A percentile compares a stretch with the other conserved stretches of the same genome.
These are phyloP conservation scores for Colletotrichum sublineola DNA, from an alignment of 2,329 filamentous ascomycete genomes.

Conservation along the genomic window DNA sequence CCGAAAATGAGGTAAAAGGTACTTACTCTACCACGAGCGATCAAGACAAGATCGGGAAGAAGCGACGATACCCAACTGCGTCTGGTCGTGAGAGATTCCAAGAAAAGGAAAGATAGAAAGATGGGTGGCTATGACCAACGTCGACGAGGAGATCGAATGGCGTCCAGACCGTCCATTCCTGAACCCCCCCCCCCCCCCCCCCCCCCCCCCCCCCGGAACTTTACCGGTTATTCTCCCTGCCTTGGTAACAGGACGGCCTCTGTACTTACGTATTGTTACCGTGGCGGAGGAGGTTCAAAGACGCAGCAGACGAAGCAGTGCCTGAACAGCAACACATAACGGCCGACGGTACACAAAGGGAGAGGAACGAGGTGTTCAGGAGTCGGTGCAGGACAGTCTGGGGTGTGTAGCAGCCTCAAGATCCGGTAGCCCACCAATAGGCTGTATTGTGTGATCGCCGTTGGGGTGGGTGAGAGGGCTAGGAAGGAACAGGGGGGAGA, in stretches of 20 bases:
- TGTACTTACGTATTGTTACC: neutral
- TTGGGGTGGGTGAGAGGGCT: neutral
- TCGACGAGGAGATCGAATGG: constrained; percentile 4
- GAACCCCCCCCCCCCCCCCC: neutral
- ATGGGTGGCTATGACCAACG: neutral
- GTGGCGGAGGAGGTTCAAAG: neutral
- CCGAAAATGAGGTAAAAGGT: neutral
- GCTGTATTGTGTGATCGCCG: constrained; percentile 38
- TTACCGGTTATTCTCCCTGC: neutral
- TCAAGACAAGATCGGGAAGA: neutral
- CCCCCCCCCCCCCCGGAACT: neutral
- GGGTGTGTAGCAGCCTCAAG: constrained; percentile 39
- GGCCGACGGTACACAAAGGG: neutral
- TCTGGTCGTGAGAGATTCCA: neutral
- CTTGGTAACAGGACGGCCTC: neutral
- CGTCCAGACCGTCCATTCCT: constrained; percentile 7
- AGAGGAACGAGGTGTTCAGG: neutral
- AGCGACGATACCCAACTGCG: neutral
- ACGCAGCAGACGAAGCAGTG: neutral
- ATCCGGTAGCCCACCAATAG: constrained; percentile 12
- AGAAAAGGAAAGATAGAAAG: neutral
- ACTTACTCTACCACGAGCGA: neutral
- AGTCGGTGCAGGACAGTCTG: constrained; percentile 28
- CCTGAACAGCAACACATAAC: neutral
- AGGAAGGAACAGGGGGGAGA: constrained; percentile 3